These are phyloP conservation scores for Aspergillus heteromorphus DNA, from an alignment of 495 filamentous ascomycete genomes.

Conservation along the genomic window DNA sequence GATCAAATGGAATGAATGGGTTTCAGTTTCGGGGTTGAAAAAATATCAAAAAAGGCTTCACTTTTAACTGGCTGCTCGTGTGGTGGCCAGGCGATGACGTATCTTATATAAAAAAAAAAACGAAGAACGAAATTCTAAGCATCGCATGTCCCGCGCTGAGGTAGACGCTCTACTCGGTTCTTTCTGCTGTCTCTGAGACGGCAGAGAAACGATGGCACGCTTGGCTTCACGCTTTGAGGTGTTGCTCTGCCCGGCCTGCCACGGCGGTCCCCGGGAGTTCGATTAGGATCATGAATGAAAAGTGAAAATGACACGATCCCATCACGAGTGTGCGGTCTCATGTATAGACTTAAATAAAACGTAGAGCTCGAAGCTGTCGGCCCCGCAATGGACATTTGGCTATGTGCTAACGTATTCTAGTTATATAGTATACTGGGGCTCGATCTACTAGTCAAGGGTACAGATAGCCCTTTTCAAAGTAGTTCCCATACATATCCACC, in stretches of 20 bases:
- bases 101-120: slow-evolving; percentile 8
- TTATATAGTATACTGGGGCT: too few species aligned
- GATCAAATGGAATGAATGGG: slow-evolving; percentile 23
- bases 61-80: background rate
- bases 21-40: slow-evolving; percentile 25
- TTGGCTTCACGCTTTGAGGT: background rate
- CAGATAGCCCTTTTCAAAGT: slow-evolving; percentile 49
- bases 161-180: background rate
- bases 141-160: background rate
- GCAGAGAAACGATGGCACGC: too few species aligned
- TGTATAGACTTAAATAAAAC: too few species aligned
- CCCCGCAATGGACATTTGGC: too few species aligned
- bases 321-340: background rate
- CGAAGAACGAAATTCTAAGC: slow-evolving; percentile 6
- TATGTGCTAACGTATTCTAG: too few species aligned
- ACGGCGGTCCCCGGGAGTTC: background rate
- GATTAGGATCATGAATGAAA: background rate
- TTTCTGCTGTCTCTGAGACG: too few species aligned
- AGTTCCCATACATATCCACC: slow-evolving; percentile 51
- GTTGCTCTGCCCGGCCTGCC: background rate
- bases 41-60: slow-evolving; percentile 1
- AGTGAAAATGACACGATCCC: background rate
- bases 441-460: slow-evolving; percentile 49
- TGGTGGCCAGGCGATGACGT: background rate
- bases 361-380: too few species aligned